phyloP scores from a whole-genome alignment of 2,329 filamentous ascomycete species.

The Cladosporium austrohemisphaericum region DNA sequence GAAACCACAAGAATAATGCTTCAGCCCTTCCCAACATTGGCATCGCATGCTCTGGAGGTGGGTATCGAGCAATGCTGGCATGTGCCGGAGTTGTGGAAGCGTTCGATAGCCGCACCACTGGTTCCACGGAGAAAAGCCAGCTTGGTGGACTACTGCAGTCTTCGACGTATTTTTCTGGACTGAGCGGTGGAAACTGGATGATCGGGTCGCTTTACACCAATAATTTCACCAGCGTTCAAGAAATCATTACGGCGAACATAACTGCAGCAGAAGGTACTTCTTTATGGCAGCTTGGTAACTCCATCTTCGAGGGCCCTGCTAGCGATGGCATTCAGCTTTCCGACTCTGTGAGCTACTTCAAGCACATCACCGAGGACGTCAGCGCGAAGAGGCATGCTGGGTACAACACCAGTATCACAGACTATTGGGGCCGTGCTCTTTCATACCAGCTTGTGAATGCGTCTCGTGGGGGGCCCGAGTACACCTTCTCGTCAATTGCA shows the following conservation, averaged over 20 bases:
- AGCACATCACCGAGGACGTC: constrained; percentile 56
- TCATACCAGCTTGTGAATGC: constrained; percentile 80
- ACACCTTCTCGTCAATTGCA: constrained; percentile 79
- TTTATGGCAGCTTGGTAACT: constrained; percentile 62
- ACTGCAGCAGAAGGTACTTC: constrained; percentile 28
- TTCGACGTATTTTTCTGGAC: constrained; percentile 72
- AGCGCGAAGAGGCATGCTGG: constrained; percentile 59
- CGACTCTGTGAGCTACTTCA: constrained; percentile 59
- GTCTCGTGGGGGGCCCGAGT: constrained; percentile 67
- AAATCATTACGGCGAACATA: constrained; percentile 48
- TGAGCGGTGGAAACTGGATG: constrained; percentile 81
- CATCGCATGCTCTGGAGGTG: constrained; percentile 76
- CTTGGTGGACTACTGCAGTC: constrained; percentile 78
- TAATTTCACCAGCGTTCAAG: constrained; percentile 69
- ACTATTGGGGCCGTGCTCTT: constrained; percentile 81
- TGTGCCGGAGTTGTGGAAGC: constrained; percentile 78
- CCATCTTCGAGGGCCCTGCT: constrained; percentile 57
- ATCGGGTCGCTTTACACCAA: constrained; percentile 73
- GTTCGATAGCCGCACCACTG: constrained; percentile 68
- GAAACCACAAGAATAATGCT: constrained; percentile 52
- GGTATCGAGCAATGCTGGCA: constrained; percentile 81
- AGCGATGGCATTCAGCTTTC: constrained; percentile 51
- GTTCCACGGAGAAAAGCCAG: constrained; percentile 60
- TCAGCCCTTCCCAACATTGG: constrained; percentile 64
- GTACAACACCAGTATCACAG: constrained; percentile 70